phyloP scores from a whole-genome alignment of 768 basidiomycete species.

The Tulasnella sp. region DNA sequence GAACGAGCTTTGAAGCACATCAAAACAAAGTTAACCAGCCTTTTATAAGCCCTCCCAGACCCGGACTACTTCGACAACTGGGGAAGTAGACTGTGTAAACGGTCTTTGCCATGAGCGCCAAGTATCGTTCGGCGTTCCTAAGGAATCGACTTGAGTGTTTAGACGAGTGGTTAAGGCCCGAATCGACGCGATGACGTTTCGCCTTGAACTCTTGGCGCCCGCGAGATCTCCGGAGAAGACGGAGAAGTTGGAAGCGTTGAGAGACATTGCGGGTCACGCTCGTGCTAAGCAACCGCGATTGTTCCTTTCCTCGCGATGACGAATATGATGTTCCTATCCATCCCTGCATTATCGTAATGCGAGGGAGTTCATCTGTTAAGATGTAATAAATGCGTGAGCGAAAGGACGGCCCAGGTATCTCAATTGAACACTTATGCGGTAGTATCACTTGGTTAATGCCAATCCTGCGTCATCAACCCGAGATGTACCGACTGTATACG shows the following conservation, averaged over 20 bases:
- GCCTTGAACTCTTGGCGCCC: background rate
- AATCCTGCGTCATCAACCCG: background rate
- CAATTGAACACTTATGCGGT: too few relatives aligned
- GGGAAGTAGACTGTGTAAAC: background rate
- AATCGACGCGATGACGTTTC: background rate
- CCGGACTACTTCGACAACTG: background rate
- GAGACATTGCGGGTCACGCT: background rate
- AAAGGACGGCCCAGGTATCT: background rate
- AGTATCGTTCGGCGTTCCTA: background rate
- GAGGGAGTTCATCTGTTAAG: background rate
- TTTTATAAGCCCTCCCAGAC: background rate
- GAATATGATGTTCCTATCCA: background rate
- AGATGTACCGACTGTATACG: background rate
- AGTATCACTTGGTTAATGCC: too few relatives aligned
- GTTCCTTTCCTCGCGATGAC: background rate
- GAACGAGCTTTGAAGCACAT: background rate
- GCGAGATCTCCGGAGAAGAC: background rate
- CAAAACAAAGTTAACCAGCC: background rate
- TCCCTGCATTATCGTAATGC: background rate
- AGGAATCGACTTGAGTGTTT: background rate
- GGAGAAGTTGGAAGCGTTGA: background rate
- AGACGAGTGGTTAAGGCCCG: background rate
- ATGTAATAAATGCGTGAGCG: background rate
- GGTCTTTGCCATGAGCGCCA: background rate
- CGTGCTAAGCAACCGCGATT: background rate